Conservation (phyloP, 345 rosid species). For the Dipteronia sinensis region DNA sequence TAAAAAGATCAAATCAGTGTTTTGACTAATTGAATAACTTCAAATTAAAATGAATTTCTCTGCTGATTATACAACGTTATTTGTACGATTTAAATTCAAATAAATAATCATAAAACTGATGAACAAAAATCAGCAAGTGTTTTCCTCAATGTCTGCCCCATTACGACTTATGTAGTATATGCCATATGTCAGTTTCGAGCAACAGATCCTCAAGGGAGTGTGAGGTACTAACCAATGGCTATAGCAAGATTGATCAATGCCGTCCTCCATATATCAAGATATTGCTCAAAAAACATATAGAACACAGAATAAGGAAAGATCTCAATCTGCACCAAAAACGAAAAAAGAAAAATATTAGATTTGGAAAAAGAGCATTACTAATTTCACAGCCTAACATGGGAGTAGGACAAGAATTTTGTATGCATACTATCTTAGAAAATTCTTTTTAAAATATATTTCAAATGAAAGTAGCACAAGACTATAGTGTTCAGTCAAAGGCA, state of each 20-base stretch:
- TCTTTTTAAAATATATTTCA: constrained; percentile 11
- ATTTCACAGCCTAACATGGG: constrained; percentile 6
- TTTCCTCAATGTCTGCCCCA: no score
- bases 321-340: constrained; percentile 69
- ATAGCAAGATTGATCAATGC: constrained; percentile 92
- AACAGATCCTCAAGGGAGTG: constrained; percentile 14
- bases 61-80: neutral
- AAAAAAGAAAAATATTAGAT: constrained; percentile 14
- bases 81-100: neutral
- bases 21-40: constrained; percentile 8
- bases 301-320: constrained; percentile 97
- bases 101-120: neutral
- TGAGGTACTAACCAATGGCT: constrained; percentile 74
- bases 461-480: constrained; percentile 7
- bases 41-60: neutral
- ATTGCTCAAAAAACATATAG: constrained; percentile 98
- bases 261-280: constrained; percentile 95
- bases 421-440: neutral
- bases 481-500: neutral
- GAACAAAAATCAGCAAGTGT: no score
- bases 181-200: constrained; percentile 8
- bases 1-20: constrained; percentile 15
- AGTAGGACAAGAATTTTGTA: neutral
- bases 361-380: neutral
- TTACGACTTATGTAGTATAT: neutral